A percentile compares a stretch with the other conserved stretches of the same genome.
phyloP scores from a whole-genome alignment of 169 alveolate genomes.

The Perkinsus marinus region DNA sequence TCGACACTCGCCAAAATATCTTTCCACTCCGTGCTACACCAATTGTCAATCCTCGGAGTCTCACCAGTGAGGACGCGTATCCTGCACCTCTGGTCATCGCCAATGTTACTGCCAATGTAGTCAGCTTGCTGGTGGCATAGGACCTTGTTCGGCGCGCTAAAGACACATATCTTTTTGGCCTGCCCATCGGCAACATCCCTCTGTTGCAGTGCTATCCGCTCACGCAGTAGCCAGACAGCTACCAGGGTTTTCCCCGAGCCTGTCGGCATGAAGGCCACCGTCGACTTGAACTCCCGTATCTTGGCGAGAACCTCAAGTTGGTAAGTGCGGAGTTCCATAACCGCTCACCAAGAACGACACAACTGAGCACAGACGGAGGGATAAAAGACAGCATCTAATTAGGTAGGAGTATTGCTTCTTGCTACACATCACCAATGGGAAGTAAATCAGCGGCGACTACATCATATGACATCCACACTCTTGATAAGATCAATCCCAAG shows the following conservation, averaged over 20 bases:
- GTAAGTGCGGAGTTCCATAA: not conserved
- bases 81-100: not conserved
- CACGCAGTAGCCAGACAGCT: not conserved
- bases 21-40: not conserved
- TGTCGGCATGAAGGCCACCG: not conserved
- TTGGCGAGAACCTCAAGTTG: not conserved
- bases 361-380: not conserved
- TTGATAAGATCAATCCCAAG: too few species aligned
- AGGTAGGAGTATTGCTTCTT: too few species aligned
- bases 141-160: not conserved
- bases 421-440: too few species aligned
- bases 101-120: not conserved
- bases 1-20: not conserved
- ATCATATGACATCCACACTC: too few species aligned
- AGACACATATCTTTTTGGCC: not conserved
- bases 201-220: not conserved
- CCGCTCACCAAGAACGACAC: not conserved
- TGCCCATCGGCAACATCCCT: not conserved
- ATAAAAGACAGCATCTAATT: too few species aligned
- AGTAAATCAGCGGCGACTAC: too few species aligned
- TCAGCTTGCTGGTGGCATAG: not conserved
- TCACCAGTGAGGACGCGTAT: not conserved
- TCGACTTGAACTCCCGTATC: not conserved
- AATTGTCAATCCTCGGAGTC: not conserved
- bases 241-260: not conserved